These are phyloP conservation scores for Peronosclerospora sorghi DNA, from an alignment of 352 stramenopile species.

Conservation along the genomic window DNA sequence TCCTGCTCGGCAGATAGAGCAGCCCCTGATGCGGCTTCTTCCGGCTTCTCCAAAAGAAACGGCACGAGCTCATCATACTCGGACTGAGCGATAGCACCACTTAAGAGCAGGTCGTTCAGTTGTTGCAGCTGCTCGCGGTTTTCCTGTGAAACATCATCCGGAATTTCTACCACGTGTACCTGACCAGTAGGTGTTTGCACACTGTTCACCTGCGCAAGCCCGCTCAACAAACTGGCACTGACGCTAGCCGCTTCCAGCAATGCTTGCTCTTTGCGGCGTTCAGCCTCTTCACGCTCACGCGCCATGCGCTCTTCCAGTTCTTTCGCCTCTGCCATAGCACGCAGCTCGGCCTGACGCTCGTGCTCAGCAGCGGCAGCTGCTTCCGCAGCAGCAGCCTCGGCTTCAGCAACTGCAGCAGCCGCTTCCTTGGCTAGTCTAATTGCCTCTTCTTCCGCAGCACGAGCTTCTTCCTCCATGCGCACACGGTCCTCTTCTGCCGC, in stretches of 20 bases:
- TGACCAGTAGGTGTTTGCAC: constrained; percentile 51
- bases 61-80: constrained; percentile 84
- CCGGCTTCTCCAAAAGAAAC: constrained; percentile 71
- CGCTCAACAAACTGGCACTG: constrained; percentile 60
- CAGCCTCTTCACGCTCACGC: constrained; percentile 38
- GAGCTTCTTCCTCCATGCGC: constrained; percentile 71
- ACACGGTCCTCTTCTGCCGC: constrained; percentile 43
- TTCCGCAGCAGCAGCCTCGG: constrained; percentile 55
- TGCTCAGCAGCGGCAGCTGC: constrained; percentile 65
- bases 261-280: constrained; percentile 58
- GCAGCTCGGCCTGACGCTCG: constrained; percentile 70
- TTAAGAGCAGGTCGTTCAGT: constrained; percentile 76
- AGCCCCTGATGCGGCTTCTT: constrained; percentile 43
- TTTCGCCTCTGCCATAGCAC: constrained; percentile 67
- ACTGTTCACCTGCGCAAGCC: constrained; percentile 71
- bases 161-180: constrained; percentile 77
- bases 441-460: constrained; percentile 65
- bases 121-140: constrained; percentile 81
- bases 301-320: constrained; percentile 61
- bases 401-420: constrained; percentile 38
- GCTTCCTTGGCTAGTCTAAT: constrained; percentile 60
- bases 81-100: constrained; percentile 66
- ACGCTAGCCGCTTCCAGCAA: constrained; percentile 55
- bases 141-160: constrained; percentile 71
- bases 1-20: constrained; percentile 69